Percentiles rank a stretch among this genome's conserved stretches.
Conservation (phyloP, 257 asterid species). For the Solanum etuberosum region DNA sequence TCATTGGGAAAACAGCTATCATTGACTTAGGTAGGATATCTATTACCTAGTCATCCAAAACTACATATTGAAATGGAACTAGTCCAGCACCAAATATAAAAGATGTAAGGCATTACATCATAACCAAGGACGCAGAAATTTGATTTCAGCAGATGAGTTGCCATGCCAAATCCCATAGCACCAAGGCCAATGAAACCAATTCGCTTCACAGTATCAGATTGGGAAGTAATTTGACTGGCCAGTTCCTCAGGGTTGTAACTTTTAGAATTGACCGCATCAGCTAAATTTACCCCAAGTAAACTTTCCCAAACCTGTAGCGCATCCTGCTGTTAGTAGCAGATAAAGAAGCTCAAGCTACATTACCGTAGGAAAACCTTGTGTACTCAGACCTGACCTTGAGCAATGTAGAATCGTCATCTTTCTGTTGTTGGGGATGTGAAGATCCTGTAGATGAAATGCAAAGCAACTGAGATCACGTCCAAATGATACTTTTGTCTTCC, state of each 20-base stretch:
- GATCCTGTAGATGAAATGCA: constrained; percentile 33
- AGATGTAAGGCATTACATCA: constrained; percentile 55
- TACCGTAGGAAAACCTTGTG: not conserved
- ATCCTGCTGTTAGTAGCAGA: constrained; percentile 6
- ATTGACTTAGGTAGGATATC: not conserved
- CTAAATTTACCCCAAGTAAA: constrained; percentile 57
- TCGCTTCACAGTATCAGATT: constrained; percentile 49
- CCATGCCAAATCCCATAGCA: constrained; percentile 99
- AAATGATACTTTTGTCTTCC: not conserved
- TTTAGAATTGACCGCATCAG: constrained; percentile 54
- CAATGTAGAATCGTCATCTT: constrained; percentile 33
- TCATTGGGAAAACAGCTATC: not conserved
- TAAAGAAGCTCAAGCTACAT: not conserved
- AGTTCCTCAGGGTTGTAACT: constrained; percentile 68
- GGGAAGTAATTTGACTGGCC: constrained; percentile 43
- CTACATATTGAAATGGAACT: not conserved
- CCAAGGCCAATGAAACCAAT: constrained; percentile 97
- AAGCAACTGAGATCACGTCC: constrained; percentile 1
- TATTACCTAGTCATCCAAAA: not conserved
- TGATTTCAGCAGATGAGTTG: constrained; percentile 82
- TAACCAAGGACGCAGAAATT: constrained; percentile 65
- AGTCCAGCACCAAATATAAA: not conserved
- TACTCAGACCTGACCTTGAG: constrained; percentile 41
- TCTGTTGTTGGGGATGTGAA: constrained; percentile 29
- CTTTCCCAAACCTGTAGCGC: constrained; percentile 72